phyloP scores from a whole-genome alignment of 352 stramenopile species.

The Globisporangium alternatum region DNA sequence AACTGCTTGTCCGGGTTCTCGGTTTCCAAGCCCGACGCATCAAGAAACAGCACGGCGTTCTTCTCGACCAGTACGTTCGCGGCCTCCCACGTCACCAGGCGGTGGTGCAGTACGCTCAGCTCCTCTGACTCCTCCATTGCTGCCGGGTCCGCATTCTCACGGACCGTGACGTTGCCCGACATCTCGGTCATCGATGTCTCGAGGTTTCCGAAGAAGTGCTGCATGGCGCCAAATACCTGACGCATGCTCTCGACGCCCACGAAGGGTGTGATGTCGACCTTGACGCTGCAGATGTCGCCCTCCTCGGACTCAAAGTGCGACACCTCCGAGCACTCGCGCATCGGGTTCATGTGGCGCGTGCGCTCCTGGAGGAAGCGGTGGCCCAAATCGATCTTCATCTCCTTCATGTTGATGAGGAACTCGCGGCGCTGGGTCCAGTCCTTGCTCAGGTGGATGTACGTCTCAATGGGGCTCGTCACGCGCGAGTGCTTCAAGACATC shows the following conservation, averaged over 20 bases:
- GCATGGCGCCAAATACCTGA: constrained; percentile 27
- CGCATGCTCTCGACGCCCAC: constrained; percentile 23
- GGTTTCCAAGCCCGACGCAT: constrained; percentile 7
- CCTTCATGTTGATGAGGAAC: constrained; percentile 26
- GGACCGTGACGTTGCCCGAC: constrained; percentile 36
- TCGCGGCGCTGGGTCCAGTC: constrained; percentile 31
- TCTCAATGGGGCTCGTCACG: constrained; percentile 30
- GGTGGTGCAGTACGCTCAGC: constrained; percentile 6
- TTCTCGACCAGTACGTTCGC: constrained; percentile 1
- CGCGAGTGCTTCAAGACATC: constrained; percentile 8
- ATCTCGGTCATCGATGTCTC: constrained; percentile 44
- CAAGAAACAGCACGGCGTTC: constrained; percentile 15
- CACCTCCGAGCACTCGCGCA: constrained; percentile 28
- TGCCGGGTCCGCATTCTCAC: constrained; percentile 26
- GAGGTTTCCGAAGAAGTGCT: constrained; percentile 15
- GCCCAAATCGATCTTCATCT: constrained; percentile 28
- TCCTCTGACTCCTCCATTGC: neutral
- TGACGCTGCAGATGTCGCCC: constrained; percentile 25
- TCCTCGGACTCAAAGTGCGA: constrained; percentile 30
- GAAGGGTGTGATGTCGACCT: constrained; percentile 44
- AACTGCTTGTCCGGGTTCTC: constrained; percentile 3
- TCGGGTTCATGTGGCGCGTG: constrained; percentile 25
- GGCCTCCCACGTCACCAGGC: neutral
- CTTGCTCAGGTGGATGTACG: constrained; percentile 36
- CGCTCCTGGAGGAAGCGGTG: constrained; percentile 31